Base-by-base conservation (phyloP, 1,284 basidiomycete genomes). In the Agroathelia rolfsii region DNA sequence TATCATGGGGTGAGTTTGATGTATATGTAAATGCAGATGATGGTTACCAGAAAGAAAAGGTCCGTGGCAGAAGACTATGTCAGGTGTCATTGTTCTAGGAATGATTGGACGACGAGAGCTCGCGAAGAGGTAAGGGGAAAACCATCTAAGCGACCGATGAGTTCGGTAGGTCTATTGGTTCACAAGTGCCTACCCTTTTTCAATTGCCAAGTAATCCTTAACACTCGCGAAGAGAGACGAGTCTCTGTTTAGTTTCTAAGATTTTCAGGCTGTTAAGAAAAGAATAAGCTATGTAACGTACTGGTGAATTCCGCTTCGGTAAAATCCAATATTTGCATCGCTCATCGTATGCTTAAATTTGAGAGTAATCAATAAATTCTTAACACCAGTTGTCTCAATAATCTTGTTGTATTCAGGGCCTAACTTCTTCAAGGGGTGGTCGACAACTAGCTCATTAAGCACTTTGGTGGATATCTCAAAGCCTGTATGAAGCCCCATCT, bases 51-150 rank as follows among this genome's bases (percentile, higher is more conserved):
- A 53, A 21, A 76, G 53, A 54, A 77, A 78, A 4, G 73, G 75
- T 1, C 71, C 72, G 48, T 78, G 72, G 41, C 70, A 76, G 45
- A 77, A 77, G n/a, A 76, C 52, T 6, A 78, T 52, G 49, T 78
- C 76, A 16, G 76, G 74, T 47, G 64, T 75, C 64, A 77, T 70
- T 9, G 62, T 62, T 23, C 76, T 60, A 1, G 70, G 74, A 37
- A 74, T 77, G 43, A 69, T 60, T 2, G 74, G 74, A 33, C 72
- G 51, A 11, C 71, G 60, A 6, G 62, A 64, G 38, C 71, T 76
- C 3, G 74, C 73, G 43, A 76, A 78, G 1, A 78, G 57, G 46
- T 77, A 77, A 0, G 76, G 72, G 15, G 66, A 72, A 51, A 77
- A 75, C 74, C 74, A 76, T n/a, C n/a, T n/a, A n/a, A n/a, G n/a